Conservation (phyloP, 148 eudicot genomes). For the Nepenthes mirabilis region DNA sequence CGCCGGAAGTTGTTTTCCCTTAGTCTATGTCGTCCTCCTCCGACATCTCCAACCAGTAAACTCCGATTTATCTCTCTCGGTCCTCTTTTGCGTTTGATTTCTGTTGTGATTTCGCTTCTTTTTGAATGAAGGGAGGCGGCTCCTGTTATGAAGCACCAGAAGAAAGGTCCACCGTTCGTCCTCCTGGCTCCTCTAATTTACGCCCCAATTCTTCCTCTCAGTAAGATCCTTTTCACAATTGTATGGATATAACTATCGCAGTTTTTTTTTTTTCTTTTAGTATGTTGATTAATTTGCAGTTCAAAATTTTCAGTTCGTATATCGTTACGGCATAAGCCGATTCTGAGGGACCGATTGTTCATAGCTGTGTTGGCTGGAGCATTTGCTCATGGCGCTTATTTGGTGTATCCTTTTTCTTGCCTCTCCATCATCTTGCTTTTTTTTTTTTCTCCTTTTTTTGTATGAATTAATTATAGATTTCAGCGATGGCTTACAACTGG, state of each 20-base stretch:
- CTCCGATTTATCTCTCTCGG: no score
- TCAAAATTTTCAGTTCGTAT: slow-evolving; percentile 49
- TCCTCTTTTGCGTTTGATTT: no score
- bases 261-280: not conserved
- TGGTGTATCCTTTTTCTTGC: slow-evolving; percentile 77
- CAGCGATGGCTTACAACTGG: not conserved
- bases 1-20: no score
- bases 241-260: not conserved
- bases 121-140: not conserved
- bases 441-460: not conserved
- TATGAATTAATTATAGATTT: not conserved
- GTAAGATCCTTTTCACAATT: slow-evolving; percentile 21
- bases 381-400: slow-evolving; percentile 68
- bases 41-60: no score
- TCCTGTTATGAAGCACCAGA: slow-evolving; percentile 14
- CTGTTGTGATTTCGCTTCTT: no score
- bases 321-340: slow-evolving; percentile 61
- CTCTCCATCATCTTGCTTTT: not conserved
- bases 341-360: slow-evolving; percentile 82
- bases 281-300: not conserved
- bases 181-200: slow-evolving; percentile 68
- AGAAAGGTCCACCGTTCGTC: slow-evolving; percentile 38
- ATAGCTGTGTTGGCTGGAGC: slow-evolving; percentile 75
- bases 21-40: no score
- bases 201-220: slow-evolving; percentile 94